Conservation (phyloP, 345 rosid genomes). For the Citrus reticulata region DNA sequence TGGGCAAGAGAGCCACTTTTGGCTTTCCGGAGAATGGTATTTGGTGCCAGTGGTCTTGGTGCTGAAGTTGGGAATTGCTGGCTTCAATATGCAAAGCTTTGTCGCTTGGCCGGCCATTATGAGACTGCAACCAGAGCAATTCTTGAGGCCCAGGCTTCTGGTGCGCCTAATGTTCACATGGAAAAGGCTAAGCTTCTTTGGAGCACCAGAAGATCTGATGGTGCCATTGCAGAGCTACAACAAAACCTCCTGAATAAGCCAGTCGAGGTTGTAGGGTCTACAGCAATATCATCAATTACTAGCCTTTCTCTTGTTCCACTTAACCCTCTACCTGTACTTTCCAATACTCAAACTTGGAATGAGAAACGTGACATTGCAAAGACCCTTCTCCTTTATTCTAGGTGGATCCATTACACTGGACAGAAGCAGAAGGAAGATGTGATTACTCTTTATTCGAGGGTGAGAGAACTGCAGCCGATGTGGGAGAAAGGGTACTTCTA, state of each 20-base stretch:
- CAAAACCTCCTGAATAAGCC: constrained; percentile 90
- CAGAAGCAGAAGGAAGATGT: constrained; percentile 98
- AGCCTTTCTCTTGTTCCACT: constrained; percentile 71
- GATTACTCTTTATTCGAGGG: constrained; percentile 75
- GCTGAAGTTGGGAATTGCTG: constrained; percentile 93
- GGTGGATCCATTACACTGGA: constrained; percentile 92
- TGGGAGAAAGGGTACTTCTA: constrained; percentile 97
- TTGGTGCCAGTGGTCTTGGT: constrained; percentile 74
- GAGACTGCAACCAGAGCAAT: constrained; percentile 93
- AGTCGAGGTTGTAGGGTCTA: constrained; percentile 70
- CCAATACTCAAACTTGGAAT: constrained; percentile 49
- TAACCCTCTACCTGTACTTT: constrained; percentile 53
- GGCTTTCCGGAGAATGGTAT: constrained; percentile 85
- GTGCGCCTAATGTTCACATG: constrained; percentile 85
- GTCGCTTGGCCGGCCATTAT: constrained; percentile 96
- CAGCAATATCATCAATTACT: constrained; percentile 63
- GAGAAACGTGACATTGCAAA: constrained; percentile 78
- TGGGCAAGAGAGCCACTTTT: constrained; percentile 98
- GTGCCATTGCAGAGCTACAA: constrained; percentile 89
- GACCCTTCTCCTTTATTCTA: constrained; percentile 85
- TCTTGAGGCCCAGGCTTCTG: constrained; percentile 89
- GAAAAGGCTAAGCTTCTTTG: constrained; percentile 97
- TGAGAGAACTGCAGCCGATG: constrained; percentile 78
- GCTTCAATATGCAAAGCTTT: constrained; percentile 97
- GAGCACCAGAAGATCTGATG: constrained; percentile 83